Evolutionary conservation across 2,329 filamentous ascomycete genomes (phyloP).

Genomic region (Alternaria incomplexa): DNA sequence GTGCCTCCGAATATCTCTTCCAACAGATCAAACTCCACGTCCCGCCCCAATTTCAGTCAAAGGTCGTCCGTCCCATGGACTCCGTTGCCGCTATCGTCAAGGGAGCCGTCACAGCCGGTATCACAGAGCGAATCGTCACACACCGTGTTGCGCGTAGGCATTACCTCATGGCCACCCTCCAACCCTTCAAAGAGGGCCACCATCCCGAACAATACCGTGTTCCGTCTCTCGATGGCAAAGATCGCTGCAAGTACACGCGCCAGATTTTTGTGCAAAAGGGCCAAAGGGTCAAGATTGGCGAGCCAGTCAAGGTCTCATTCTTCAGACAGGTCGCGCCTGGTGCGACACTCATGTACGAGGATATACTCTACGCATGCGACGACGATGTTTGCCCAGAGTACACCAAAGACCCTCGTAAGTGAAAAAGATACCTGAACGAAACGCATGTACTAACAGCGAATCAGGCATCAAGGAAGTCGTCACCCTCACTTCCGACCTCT

Average conservation of each 20-base stretch:
- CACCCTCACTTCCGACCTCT: constrained; percentile 94
- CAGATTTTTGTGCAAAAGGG: constrained; percentile 99
- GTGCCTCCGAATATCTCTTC: constrained; percentile 98
- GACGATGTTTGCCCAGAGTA: constrained; percentile 98
- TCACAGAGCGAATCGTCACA: constrained; percentile 94
- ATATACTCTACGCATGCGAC: constrained; percentile 96
- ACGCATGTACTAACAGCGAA: background rate
- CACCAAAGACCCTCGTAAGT: constrained; percentile 98
- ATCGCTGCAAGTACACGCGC: constrained; percentile 96
- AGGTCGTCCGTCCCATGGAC: constrained; percentile 98
- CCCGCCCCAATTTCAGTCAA: constrained; percentile 96
- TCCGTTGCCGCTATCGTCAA: constrained; percentile 98
- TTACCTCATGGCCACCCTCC: constrained; percentile 98
- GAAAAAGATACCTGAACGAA: background rate
- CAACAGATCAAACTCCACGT: constrained; percentile 99
- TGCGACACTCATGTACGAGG: constrained; percentile 98
- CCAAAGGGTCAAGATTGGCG: constrained; percentile 98
- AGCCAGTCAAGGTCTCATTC: constrained; percentile 98
- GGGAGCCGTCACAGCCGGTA: constrained; percentile 95
- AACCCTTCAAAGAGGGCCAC: constrained; percentile 98
- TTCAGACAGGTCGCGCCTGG: constrained; percentile 97
- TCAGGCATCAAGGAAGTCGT: constrained; percentile 98
- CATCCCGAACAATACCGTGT: constrained; percentile 98
- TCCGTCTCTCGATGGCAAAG: constrained; percentile 93
- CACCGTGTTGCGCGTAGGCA: constrained; percentile 96